Base-by-base conservation (phyloP, 139 green algal genomes). In the Astrephomene gubernaculifera region DNA sequence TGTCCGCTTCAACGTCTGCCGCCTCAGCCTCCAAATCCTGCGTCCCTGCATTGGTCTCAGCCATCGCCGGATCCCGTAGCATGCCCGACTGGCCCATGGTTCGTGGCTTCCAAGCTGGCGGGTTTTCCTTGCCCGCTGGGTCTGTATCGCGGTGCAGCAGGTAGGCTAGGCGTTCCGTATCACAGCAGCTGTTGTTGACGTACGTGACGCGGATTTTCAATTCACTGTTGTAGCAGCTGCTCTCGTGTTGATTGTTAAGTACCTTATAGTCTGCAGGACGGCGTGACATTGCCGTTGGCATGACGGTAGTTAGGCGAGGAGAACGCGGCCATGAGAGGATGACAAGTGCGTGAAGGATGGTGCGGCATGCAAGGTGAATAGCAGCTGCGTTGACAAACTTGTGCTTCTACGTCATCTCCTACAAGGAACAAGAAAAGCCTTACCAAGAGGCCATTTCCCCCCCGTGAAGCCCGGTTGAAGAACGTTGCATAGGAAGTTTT, bases 401-500 rank as follows among this genome's bases (percentile, higher is more conserved):
- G 12, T 17, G 12, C 49, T 57, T 57, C 49, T 17, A 25, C 49
- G 12, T 67, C 57, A 27, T n/a, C 21, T n/a, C 24, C 19, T n/a
- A n/a, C n/a, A n/a, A n/a, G n/a, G n/a, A n/a, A n/a, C n/a, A n/a
- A n/a, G n/a, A n/a, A n/a, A n/a, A n/a, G n/a, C n/a, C n/a, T n/a
- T 38, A 52, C 68, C 38, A 5, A 52, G 39, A 6, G 38, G 8
- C 68, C 68, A 52, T 24, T 21, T 7, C 0, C 68, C 22, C 7
- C 39, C 4, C 21, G 24, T 53, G 39, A 54, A 74, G 25, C 68
- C 68, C 8, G 68, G 68, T 38, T 74, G 38, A 24, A 74, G 39
- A 38, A 74, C 21, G 68, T 1, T 38, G 68, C 68, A 74, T 25
- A 74, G 38, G 24, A 74, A 74, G 39, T 74, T 74, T 38, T 74